Percentiles rank a stretch among this genome's conserved stretches.
These are phyloP conservation scores for Coemansia sp. DNA, from an alignment of 192 early-diverging fungal species.

Conservation along the genomic window DNA sequence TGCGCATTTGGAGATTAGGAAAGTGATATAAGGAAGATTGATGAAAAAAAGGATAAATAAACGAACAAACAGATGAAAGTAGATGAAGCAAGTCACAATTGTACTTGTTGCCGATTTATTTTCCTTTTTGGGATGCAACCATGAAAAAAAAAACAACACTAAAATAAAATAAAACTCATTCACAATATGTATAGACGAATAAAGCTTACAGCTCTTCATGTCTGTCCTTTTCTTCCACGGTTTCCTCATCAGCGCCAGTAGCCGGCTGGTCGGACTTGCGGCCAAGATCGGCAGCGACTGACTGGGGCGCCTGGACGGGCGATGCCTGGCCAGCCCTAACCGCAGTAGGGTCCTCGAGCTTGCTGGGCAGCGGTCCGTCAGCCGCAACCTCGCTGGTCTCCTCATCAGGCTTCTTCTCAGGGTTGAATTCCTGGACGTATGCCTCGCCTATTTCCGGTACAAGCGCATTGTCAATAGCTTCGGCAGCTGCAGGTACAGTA, in stretches of 20 bases:
- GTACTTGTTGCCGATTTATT: too few relatives aligned
- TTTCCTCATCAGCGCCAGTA: not conserved
- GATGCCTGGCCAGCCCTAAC: not conserved
- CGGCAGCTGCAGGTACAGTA: not conserved
- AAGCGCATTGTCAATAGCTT: not conserved
- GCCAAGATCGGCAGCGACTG: slow-evolving; percentile 2
- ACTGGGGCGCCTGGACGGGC: not conserved
- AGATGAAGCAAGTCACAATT: too few relatives aligned
- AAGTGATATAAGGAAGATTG: not conserved
- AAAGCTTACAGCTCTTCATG: slow-evolving; percentile 1
- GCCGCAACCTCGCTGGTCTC: slow-evolving; percentile 1
- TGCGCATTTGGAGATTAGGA: too few relatives aligned
- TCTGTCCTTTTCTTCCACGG: not conserved
- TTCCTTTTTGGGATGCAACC: too few relatives aligned
- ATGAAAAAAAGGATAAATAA: too few relatives aligned
- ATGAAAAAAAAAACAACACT: too few relatives aligned
- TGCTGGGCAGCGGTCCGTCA: slow-evolving; percentile 1
- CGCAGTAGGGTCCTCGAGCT: slow-evolving; percentile 2
- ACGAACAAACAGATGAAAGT: not conserved
- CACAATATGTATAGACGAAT: too few relatives aligned
- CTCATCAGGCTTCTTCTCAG: slow-evolving; percentile 1
- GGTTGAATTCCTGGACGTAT: not conserved
- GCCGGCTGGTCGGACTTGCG: slow-evolving; percentile 2
- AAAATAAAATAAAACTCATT: too few relatives aligned
- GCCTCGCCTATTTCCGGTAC: slow-evolving; percentile 8